Conservation (phyloP, 1,284 basidiomycete species). For the Ceratobasidium sp. region DNA sequence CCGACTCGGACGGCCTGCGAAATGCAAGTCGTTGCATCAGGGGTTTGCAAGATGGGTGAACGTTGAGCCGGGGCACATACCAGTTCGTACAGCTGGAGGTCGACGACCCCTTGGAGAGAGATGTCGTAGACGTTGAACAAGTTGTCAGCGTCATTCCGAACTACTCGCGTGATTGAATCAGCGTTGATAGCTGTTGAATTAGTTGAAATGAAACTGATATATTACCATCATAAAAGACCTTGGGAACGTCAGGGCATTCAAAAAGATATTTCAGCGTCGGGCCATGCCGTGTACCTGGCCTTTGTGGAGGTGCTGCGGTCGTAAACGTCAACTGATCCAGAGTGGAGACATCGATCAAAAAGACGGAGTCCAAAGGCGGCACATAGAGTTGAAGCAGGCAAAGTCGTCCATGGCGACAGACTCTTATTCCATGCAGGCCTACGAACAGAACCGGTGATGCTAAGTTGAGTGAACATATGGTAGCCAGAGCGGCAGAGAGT, state of each 20-base stretch:
- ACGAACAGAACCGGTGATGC: constrained; percentile 13
- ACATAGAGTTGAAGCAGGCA: constrained; percentile 32
- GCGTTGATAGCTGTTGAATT: background rate
- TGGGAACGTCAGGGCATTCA: constrained; percentile 33
- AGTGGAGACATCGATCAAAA: constrained; percentile 25
- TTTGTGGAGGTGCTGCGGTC: constrained; percentile 19
- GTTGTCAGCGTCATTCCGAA: constrained; percentile 28
- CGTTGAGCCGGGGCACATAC: background rate
- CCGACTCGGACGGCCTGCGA: constrained; percentile 35
- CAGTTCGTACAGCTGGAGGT: constrained; percentile 38
- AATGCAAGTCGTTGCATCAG: background rate
- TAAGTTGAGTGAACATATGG: constrained; percentile 24
- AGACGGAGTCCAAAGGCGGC: constrained; percentile 7
- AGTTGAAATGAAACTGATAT: background rate
- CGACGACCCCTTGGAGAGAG: constrained; percentile 31
- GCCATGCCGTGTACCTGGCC: constrained; percentile 23
- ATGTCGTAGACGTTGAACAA: constrained; percentile 31
- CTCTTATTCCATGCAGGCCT: constrained; percentile 32
- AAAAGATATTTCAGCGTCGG: constrained; percentile 33
- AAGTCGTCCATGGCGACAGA: constrained; percentile 38
- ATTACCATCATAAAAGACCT: constrained; percentile 42
- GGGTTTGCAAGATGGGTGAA: background rate
- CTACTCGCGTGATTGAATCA: background rate
- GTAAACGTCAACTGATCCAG: constrained; percentile 31
- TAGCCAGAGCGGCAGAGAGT: constrained; percentile 27